phyloP scores from a whole-genome alignment of 2,329 filamentous ascomycete genomes.

The Trichocomaceae sp. region DNA sequence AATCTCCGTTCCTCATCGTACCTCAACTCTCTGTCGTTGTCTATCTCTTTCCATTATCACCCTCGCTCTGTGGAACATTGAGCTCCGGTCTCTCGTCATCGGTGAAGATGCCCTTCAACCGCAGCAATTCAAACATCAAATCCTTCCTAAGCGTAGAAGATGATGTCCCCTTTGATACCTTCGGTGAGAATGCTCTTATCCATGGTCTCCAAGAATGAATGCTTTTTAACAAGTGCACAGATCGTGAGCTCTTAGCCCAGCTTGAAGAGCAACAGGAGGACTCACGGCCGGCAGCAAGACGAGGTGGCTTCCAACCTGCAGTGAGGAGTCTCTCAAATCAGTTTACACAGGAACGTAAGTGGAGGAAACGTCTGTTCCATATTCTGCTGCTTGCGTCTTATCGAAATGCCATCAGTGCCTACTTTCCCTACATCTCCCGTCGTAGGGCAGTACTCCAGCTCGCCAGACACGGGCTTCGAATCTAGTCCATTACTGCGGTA shows the following conservation, averaged over 20 bases:
- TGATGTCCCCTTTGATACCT: conserved; percentile 41
- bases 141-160: conserved; percentile 17
- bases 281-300: not conserved
- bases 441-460: conserved; percentile 22
- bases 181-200: conserved; percentile 34
- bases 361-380: not conserved
- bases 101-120: not conserved
- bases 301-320: not conserved
- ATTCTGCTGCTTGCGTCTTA: not conserved
- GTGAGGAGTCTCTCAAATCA: not conserved
- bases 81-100: not conserved
- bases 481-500: conserved; percentile 30
- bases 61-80: not conserved
- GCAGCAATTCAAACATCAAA: not conserved
- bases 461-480: conserved; percentile 21
- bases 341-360: conserved; percentile 1
- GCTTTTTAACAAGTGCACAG: conserved; percentile 17
- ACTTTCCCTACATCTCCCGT: conserved; percentile 13
- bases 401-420: not conserved
- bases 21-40: not conserved
- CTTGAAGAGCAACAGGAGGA: conserved; percentile 16
- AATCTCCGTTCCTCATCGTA: not conserved
- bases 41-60: not conserved
- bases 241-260: conserved; percentile 34
- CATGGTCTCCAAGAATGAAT: not conserved